A percentile compares a stretch with the other conserved stretches of the same genome.
Evolutionary conservation across 2,329 filamentous ascomycete species (phyloP).

Genomic region (Fusarium sp.): DNA sequence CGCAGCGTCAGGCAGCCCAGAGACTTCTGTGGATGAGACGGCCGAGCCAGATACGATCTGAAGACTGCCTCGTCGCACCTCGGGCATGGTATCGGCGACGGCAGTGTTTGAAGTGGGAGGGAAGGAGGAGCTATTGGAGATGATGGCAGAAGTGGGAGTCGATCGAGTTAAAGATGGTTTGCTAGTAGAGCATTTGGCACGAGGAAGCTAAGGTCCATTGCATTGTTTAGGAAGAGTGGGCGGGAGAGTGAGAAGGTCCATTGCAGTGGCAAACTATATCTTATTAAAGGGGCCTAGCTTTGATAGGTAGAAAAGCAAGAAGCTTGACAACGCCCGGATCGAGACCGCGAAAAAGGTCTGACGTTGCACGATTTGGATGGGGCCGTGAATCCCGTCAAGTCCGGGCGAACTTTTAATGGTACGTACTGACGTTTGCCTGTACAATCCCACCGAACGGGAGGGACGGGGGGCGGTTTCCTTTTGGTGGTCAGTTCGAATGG

Average conservation of each 20-base stretch:
- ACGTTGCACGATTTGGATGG: conserved; percentile 2
- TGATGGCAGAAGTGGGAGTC: conserved; percentile 2
- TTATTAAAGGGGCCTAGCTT: not conserved
- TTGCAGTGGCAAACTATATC: conserved; percentile 30
- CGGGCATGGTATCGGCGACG: conserved; percentile 43
- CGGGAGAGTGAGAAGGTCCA: conserved; percentile 6
- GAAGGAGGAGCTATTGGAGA: not conserved
- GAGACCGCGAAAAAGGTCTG: not conserved
- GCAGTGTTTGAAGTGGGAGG: not conserved
- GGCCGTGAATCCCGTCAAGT: conserved; percentile 3
- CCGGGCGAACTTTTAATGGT: not conserved
- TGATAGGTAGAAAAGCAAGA: not conserved
- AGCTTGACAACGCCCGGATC: not conserved
- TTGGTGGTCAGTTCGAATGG: not conserved
- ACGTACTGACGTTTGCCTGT: not conserved
- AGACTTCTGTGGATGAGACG: conserved; percentile 29
- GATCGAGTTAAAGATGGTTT: not conserved
- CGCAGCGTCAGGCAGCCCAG: conserved; percentile 12
- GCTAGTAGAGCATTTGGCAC: not conserved
- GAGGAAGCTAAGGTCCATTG: conserved; percentile 4
- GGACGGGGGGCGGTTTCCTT: not conserved
- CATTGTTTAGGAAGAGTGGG: conserved; percentile 6
- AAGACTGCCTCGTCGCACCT: conserved; percentile 46
- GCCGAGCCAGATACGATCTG: conserved; percentile 38
- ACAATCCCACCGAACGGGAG: conserved; percentile 3